phyloP scores from a whole-genome alignment of 148 eudicot genomes.

The Camellia sinensis region DNA sequence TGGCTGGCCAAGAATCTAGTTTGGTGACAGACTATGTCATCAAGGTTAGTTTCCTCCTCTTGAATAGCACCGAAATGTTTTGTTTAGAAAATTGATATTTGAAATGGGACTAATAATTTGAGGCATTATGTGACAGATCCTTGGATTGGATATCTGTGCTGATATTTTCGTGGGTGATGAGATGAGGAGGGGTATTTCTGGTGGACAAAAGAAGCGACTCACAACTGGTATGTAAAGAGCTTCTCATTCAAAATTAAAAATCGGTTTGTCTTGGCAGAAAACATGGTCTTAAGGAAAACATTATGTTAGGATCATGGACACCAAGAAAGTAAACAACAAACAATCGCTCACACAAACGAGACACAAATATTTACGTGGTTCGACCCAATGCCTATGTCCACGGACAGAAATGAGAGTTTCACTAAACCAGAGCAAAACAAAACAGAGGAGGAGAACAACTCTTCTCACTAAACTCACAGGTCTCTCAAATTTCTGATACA shows the following conservation, averaged over 20 bases:
- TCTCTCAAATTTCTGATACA: too few species aligned
- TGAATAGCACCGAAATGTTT: not conserved
- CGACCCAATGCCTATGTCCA: too few species aligned
- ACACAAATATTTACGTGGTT: too few species aligned
- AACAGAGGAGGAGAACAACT: too few species aligned
- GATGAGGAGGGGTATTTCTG: constrained; percentile 50
- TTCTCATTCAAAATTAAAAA: not conserved
- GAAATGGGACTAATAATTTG: not conserved
- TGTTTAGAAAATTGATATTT: not conserved
- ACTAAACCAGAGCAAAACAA: too few species aligned
- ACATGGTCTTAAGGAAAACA: too few species aligned
- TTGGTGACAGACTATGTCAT: constrained; percentile 47
- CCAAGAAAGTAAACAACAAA: too few species aligned
- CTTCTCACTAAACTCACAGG: too few species aligned
- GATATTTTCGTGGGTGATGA: constrained; percentile 47
- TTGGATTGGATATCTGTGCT: constrained; percentile 40
- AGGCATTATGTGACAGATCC: constrained; percentile 21
- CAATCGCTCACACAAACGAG: too few species aligned
- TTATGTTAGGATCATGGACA: too few species aligned
- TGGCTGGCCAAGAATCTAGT: constrained; percentile 43
- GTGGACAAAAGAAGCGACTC: constrained; percentile 49
- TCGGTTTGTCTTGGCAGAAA: too few species aligned
- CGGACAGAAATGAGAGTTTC: too few species aligned
- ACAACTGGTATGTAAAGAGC: constrained; percentile 30
- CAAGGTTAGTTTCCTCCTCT: constrained; percentile 25